Evolutionary conservation across 495 filamentous ascomycete species (phyloP), one percentile per base, ranked within the genome.

Genomic region (Hamigera avellanea): DNA sequence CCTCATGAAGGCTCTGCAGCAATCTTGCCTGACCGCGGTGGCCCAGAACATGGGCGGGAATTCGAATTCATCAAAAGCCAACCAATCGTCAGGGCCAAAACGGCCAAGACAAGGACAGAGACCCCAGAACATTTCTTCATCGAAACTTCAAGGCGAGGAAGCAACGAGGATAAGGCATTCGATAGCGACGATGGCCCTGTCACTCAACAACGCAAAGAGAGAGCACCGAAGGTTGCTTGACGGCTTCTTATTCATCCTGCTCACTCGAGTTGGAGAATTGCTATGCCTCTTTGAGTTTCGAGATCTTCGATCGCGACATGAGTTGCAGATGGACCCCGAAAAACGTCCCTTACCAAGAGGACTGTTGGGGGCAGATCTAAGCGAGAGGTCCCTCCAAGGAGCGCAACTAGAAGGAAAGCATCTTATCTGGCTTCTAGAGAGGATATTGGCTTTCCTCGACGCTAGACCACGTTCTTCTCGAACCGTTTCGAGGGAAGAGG

Each of bases 281-380:
- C 43, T 69, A n/a, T 54, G 54, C 29, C 37, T 66, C 0, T 56
- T 60, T 9, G 46, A 49, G 12, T 69, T 69, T 32, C 40, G 53
- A 6, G 53, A 56, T 15, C 27, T 59, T 13, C 39, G 46, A 26
- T 16, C 47, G 2, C 52, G 40, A 28, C 37, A 49, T 28, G 49
- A 56, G 4, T 36, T 57, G 9, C 44, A 31, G 14, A 26, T 39
- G 9, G 40, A 49, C 32, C 15, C 44, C 18, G 14, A 44, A 3
- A 41, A 53, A 26, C 39, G 63, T 21, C 39, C 46, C 8, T 41
- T 45, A 9, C 64, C 62, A 9, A 40, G 36, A 10, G 61, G 60
- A 6, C 36, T 67, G 3, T 30, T 36, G 6, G 48, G 42, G 29
- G 40, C 50, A 33, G 38, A 38, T 1, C 8, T 52, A 3, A 45